phyloP scores from a whole-genome alignment of 306 rosid species.

The Quercus glauca region DNA sequence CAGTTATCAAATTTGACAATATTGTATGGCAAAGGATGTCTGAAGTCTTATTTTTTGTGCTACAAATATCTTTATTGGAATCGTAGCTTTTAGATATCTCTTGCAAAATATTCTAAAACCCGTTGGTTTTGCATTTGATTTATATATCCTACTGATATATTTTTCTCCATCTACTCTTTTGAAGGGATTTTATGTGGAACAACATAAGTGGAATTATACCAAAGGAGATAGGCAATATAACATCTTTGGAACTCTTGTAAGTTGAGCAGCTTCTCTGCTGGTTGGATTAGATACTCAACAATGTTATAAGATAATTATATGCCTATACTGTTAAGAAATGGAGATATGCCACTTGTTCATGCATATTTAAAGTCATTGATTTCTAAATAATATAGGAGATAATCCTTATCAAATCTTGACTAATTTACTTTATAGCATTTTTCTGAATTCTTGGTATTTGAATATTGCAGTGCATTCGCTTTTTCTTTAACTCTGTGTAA shows the following conservation, averaged over 20 bases:
- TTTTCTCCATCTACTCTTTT: not conserved
- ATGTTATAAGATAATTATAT: not conserved
- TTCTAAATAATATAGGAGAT: too few species aligned
- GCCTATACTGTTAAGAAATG: not conserved
- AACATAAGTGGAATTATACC: conserved; percentile 44
- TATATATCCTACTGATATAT: conserved; percentile 6
- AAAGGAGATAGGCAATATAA: conserved; percentile 47
- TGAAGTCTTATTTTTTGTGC: not conserved
- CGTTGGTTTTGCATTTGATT: not conserved
- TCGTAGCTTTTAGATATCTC: not conserved
- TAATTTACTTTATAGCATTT: not conserved
- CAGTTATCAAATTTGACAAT: conserved; percentile 31
- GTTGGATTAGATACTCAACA: not conserved
- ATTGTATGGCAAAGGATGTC: conserved; percentile 29
- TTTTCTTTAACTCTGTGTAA: not conserved
- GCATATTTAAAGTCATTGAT: too few species aligned
- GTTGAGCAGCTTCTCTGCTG: conserved; percentile 1
- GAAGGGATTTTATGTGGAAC: conserved; percentile 67
- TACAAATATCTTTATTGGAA: not conserved
- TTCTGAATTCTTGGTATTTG: not conserved
- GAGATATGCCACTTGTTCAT: not conserved
- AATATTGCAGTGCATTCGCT: not conserved
- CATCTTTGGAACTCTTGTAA: conserved; percentile 46
- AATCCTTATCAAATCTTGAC: not conserved
- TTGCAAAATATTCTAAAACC: not conserved